Evolutionary conservation across 2,329 filamentous ascomycete genomes (phyloP), one percentile per base, ranked within the genome.

Genomic region (Penicillium aurantiogriseum): DNA sequence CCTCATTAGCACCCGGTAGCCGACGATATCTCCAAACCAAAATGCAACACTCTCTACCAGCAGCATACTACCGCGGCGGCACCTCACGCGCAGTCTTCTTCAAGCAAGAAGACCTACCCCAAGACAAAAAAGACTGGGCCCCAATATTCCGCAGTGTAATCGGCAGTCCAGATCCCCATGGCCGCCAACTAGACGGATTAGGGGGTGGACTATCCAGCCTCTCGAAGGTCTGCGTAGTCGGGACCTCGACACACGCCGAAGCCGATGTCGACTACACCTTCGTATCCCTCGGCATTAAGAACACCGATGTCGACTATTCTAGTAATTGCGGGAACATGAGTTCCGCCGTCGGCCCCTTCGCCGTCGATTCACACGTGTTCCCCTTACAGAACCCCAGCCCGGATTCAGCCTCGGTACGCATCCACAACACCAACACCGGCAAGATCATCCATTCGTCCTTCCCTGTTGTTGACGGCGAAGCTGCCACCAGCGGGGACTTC

Each of bases 241-340:
- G 81, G 3, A 76, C 76, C 0, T 79, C 85, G 3, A 68, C 72
- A 2, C 74, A 78, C 17, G 58, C 71, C 0, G 80, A 79, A 27
- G 81, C 80, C 0, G 83, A 90, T 61, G 78, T 90, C 13, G 85
- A 89, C 58, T 91, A 88, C 67, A 91, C 88, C 0, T 91, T 91
- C 68, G 83, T 88, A 1, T 85, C 87, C 39, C 77, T 91, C 7
- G 88, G 88, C 3, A 82, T 91, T 53, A 81, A 82, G 51, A 80
- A 87, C 63, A 76, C 77, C 5, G 74, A 77, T 33, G 79, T 91
- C 2, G 88, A 91, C 66, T 81, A 84, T 65, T 84, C 85, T 0
- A 85, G 87, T 25, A 91, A 90, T 65, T 91, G 88, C 68, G 88
- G 88, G n/a, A 91, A 91, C 69, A 88, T 91, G 86, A 84, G 80